Conservation (phyloP, 345 rosid genomes). For the Draba incana region DNA sequence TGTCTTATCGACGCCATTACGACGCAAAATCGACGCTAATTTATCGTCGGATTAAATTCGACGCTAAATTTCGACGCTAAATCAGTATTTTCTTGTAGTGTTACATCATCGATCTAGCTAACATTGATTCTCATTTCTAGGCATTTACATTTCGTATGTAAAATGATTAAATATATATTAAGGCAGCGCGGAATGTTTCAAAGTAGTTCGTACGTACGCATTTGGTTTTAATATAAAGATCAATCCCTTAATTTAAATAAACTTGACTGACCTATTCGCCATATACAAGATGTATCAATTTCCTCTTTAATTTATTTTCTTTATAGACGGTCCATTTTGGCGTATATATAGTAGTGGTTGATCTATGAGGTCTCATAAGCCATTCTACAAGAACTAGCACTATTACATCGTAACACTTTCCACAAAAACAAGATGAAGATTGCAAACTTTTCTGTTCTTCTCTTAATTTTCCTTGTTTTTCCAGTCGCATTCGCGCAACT, state of each 20-base stretch:
- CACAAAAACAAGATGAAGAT: conserved; percentile 19
- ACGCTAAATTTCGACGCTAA: too few species aligned
- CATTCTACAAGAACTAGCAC: conserved; percentile 18
- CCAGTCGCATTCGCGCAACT: conserved; percentile 29
- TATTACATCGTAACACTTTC: neutral
- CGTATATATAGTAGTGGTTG: conserved; percentile 19
- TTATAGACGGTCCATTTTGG: neutral
- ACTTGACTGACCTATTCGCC: conserved; percentile 34
- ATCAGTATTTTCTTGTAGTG: too few species aligned
- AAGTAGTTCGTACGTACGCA: conserved; percentile 25
- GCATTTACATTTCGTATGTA: neutral
- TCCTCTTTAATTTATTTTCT: neutral
- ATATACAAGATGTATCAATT: conserved; percentile 11
- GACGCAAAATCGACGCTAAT: too few species aligned
- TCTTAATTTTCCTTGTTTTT: conserved; percentile 6
- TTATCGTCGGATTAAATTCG: too few species aligned
- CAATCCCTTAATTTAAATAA: neutral
- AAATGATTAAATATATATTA: neutral
- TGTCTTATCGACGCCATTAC: too few species aligned
- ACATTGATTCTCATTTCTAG: neutral
- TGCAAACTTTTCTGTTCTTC: conserved; percentile 19
- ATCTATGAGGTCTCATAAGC: too few species aligned
- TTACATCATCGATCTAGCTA: neutral
- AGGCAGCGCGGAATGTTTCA: conserved; percentile 36
- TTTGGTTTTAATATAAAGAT: conserved; percentile 2